These are phyloP conservation scores for Saitozyma sp. DNA, from an alignment of 768 basidiomycete genomes.

Conservation along the genomic window DNA sequence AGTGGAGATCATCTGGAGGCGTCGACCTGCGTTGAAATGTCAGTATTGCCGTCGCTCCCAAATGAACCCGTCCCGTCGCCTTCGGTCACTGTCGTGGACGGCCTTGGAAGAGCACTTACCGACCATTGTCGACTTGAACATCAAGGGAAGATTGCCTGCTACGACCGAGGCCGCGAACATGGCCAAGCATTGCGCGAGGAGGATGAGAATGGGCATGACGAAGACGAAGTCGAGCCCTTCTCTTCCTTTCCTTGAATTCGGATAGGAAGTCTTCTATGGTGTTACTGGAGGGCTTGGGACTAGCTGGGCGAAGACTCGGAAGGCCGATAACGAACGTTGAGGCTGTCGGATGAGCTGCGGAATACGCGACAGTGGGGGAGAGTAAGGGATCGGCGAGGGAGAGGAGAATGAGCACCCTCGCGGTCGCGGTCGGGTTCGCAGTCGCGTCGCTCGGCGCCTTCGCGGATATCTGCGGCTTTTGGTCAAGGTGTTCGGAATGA, in stretches of 20 bases:
- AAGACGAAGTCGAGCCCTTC: too few relatives aligned
- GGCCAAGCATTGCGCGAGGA: constrained; percentile 49
- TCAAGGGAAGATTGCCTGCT: constrained; percentile 73
- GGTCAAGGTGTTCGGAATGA: too few relatives aligned
- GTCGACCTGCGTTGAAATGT: constrained; percentile 50
- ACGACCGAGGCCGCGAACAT: constrained; percentile 58
- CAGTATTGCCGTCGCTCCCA: constrained; percentile 17
- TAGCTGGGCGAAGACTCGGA: background rate
- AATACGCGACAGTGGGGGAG: too few relatives aligned
- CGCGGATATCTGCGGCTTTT: too few relatives aligned
- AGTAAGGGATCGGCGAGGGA: too few relatives aligned
- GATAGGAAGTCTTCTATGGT: background rate
- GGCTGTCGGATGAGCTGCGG: background rate
- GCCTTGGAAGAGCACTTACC: constrained; percentile 26
- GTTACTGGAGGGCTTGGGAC: background rate
- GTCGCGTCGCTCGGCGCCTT: too few relatives aligned
- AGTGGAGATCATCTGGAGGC: constrained; percentile 59
- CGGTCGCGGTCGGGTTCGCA: too few relatives aligned
- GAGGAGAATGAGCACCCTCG: too few relatives aligned
- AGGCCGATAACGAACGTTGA: background rate
- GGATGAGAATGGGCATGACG: constrained; percentile 46
- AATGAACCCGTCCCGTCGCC: background rate
- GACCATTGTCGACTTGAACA: constrained; percentile 57
- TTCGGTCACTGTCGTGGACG: too few relatives aligned
- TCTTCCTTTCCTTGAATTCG: too few relatives aligned